Conservation (phyloP, 2,329 filamentous ascomycete genomes). For the Penicillium freii region DNA sequence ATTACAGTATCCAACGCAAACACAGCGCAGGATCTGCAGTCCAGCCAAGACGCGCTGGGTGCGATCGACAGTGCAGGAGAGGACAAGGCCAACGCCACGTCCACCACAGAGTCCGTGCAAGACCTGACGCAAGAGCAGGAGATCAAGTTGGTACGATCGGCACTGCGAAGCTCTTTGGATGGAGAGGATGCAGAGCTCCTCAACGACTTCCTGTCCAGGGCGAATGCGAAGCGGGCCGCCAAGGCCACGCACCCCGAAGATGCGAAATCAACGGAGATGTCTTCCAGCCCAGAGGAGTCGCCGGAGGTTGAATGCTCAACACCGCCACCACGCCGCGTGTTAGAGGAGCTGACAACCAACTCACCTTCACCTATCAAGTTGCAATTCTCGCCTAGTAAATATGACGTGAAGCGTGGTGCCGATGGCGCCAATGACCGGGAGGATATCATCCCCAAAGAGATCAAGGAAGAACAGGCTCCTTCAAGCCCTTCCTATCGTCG, state of each 20-base stretch:
- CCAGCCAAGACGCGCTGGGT: constrained; percentile 2
- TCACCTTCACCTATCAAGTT: constrained; percentile 39
- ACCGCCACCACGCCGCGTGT: constrained; percentile 34
- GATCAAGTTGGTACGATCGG: constrained; percentile 36
- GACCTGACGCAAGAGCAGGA: constrained; percentile 33
- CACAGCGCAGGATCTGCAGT: constrained; percentile 12
- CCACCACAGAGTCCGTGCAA: constrained; percentile 21
- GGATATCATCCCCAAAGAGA: constrained; percentile 16
- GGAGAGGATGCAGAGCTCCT: constrained; percentile 42
- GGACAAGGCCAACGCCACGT: constrained; percentile 1
- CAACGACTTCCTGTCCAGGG: constrained; percentile 42
- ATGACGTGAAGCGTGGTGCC: constrained; percentile 3
- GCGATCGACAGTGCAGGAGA: background rate
- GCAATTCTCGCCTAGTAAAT: constrained; percentile 32
- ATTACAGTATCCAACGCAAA: constrained; percentile 9
- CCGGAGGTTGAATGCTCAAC: constrained; percentile 27
- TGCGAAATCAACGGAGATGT: constrained; percentile 14
- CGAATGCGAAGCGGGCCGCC: constrained; percentile 42
- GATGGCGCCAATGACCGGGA: constrained; percentile 13
- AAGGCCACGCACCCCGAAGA: constrained; percentile 30
- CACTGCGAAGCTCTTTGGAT: constrained; percentile 38
- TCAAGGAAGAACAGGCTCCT: constrained; percentile 20
- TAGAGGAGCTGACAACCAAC: constrained; percentile 41
- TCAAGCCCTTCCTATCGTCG: constrained; percentile 35
- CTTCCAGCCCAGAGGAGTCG: constrained; percentile 16